Evolutionary conservation across 768 basidiomycete genomes (phyloP).

Genomic region (Kwoniella newhampshirensis): DNA sequence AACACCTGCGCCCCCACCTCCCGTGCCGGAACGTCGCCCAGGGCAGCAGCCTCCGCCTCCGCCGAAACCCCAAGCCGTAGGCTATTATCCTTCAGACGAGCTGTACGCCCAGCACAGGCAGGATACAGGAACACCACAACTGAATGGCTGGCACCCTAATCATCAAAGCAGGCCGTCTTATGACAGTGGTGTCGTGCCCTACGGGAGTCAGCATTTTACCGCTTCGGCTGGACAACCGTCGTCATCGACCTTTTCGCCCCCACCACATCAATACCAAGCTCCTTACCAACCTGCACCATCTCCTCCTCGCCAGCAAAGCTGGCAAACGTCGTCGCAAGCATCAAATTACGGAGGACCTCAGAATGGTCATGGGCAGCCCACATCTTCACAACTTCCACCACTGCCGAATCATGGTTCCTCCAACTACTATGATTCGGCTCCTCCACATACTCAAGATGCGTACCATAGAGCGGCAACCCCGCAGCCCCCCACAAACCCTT

Average conservation of each 20-base stretch:
- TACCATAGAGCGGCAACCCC: conserved; percentile 5
- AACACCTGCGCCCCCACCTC: conserved; percentile 22
- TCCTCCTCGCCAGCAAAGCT: conserved; percentile 3
- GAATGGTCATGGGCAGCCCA: no score
- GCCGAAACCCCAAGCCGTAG: conserved; percentile 26
- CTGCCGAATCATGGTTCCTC: no score
- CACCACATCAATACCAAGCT: conserved; percentile 1
- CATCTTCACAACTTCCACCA: no score
- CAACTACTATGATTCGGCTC: conserved; percentile 2
- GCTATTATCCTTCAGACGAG: conserved; percentile 49
- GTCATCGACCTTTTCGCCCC: conserved; percentile 10
- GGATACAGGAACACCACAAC: not conserved
- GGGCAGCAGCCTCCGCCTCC: conserved; percentile 30
- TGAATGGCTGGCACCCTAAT: conserved; percentile 18
- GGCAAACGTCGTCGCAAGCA: conserved; percentile 1
- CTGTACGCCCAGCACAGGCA: conserved; percentile 33
- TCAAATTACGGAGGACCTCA: not conserved
- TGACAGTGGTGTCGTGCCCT: not conserved
- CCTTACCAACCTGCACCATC: conserved; percentile 7
- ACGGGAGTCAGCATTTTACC: conserved; percentile 6
- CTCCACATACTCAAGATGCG: conserved; percentile 7
- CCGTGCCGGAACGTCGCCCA: conserved; percentile 24
- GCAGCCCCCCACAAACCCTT: conserved; percentile 6
- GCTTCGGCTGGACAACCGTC: conserved; percentile 7
- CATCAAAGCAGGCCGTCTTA: conserved; percentile 8